Base-by-base conservation (phyloP, 768 basidiomycete species). In the Pleurotus ostreatus region DNA sequence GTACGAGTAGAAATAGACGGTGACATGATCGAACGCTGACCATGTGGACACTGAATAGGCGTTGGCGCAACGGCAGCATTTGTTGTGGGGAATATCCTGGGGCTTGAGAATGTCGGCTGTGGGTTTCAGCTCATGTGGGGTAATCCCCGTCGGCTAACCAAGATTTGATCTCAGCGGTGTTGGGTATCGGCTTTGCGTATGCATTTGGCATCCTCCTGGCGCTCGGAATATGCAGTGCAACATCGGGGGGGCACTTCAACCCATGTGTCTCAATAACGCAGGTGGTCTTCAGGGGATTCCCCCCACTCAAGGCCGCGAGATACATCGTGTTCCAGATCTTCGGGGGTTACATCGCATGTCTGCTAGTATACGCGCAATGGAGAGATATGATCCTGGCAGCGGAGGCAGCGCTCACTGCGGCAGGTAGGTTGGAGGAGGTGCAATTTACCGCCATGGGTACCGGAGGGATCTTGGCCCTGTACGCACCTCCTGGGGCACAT, bases 291-390 rank as follows among this genome's bases (percentile, higher is more conserved):
- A 80, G 71, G 58, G 77, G 77, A 1, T 84, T 86, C 67, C 82
- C 86, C 1, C 53, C 67, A 12, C 53, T 63, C 43, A 87, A 84
- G 56, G 84, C 78, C 2, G 20, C 7, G 45, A 87, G 85, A 68
- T 88, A 87, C 63, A 84, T 88, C 57, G 41, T 78, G 12, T 79
- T 85, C 0, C 88, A 91, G 63, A 75, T 86, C 58, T 59, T 86
- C 3, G 89, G 87, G 3, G 82, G 77, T 11, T 86, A 83, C 59
- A 66, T 88, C 60, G 88, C 84, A 0, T 81, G 78, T 55, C 69
- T 86, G 38, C 56, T 84, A 45, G 65, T 84, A 49, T 89, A 89
- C 63, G 73, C 74, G 4, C 84, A 88, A 60, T 90, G 84, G 72
- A 78, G 78, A 57, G 70, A 78, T 43, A 55, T 77, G 46, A 72